These are phyloP conservation scores for Leccinum rimulosum DNA, from an alignment of 768 basidiomycete species.

Conservation along the genomic window DNA sequence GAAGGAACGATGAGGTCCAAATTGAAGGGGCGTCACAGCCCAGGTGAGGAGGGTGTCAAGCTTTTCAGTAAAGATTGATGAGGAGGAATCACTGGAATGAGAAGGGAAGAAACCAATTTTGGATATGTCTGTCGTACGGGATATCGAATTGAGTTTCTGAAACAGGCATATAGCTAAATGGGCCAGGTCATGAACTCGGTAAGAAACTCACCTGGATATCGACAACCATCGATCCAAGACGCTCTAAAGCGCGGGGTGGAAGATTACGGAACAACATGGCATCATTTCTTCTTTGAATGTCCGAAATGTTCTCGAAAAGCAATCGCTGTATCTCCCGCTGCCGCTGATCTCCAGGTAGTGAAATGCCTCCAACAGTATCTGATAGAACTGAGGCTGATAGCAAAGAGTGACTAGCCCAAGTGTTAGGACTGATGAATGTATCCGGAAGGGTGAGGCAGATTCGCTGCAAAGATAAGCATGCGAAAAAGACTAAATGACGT, in stretches of 20 bases:
- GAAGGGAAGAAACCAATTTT: constrained; percentile 57
- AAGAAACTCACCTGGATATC: constrained; percentile 44
- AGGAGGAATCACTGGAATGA: constrained; percentile 31
- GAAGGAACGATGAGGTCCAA: constrained; percentile 77
- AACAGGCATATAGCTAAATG: background rate
- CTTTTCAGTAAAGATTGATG: constrained; percentile 55
- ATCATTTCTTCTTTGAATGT: constrained; percentile 76
- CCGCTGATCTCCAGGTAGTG: constrained; percentile 20
- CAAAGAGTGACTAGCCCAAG: constrained; percentile 56
- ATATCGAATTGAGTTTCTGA: constrained; percentile 77
- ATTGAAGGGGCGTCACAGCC: constrained; percentile 78
- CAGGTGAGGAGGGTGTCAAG: constrained; percentile 75
- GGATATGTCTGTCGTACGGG: constrained; percentile 60
- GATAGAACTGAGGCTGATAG: constrained; percentile 40
- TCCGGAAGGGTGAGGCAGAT: constrained; percentile 71
- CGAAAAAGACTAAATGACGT: background rate
- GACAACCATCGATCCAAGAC: constrained; percentile 57
- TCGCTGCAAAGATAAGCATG: constrained; percentile 41
- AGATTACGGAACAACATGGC: constrained; percentile 72
- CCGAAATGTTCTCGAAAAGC: constrained; percentile 58
- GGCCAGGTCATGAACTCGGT: background rate
- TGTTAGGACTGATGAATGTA: constrained; percentile 68
- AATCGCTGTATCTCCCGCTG: constrained; percentile 46
- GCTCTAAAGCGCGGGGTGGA: constrained; percentile 57
- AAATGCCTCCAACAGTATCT: constrained; percentile 34